A percentile compares a stretch with the other conserved stretches of the same genome.
phyloP scores from a whole-genome alignment of 805 yeast genomes.

The Starmera pachycereana region DNA sequence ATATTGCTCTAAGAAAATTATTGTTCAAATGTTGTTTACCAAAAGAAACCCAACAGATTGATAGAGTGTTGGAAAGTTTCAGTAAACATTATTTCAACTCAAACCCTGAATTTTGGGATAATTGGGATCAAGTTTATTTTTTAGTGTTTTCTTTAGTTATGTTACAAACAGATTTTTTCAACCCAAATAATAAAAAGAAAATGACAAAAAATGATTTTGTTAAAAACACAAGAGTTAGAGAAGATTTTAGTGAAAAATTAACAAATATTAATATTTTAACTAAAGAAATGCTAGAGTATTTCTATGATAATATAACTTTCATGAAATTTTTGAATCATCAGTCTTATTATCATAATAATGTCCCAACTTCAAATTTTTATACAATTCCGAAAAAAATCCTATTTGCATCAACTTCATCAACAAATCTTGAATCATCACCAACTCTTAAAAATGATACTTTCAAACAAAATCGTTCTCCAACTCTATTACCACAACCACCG shows the following conservation, averaged over 20 bases:
- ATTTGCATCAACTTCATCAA: constrained; percentile 15
- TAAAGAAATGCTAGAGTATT: constrained; percentile 40
- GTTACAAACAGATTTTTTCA: constrained; percentile 67
- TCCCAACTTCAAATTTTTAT: constrained; percentile 2
- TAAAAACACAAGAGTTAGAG: constrained; percentile 29
- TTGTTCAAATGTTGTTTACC: constrained; percentile 53
- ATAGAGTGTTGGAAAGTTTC: constrained; percentile 50
- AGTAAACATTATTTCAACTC: constrained; percentile 35
- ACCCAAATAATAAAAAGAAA: constrained; percentile 53
- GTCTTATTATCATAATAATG: constrained; percentile 21
- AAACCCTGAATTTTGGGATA: constrained; percentile 19
- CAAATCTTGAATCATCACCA: constrained; percentile 10
- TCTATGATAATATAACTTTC: constrained; percentile 56
- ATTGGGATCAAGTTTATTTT: constrained; percentile 47
- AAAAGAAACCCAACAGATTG: constrained; percentile 68
- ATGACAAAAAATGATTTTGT: constrained; percentile 58
- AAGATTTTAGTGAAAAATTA: constrained; percentile 9
- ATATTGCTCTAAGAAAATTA: constrained; percentile 52
- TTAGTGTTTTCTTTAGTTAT: constrained; percentile 55
- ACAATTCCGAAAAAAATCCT: constrained; percentile 12
- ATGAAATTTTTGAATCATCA: constrained; percentile 36
- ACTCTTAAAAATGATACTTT: constrained; percentile 2
- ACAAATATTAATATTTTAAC: constrained; percentile 20
- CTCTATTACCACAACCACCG: constrained; percentile 2
- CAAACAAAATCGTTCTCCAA: constrained; percentile 4